Conservation (phyloP, 768 basidiomycete species). For the Clitopilus hobsonii region DNA sequence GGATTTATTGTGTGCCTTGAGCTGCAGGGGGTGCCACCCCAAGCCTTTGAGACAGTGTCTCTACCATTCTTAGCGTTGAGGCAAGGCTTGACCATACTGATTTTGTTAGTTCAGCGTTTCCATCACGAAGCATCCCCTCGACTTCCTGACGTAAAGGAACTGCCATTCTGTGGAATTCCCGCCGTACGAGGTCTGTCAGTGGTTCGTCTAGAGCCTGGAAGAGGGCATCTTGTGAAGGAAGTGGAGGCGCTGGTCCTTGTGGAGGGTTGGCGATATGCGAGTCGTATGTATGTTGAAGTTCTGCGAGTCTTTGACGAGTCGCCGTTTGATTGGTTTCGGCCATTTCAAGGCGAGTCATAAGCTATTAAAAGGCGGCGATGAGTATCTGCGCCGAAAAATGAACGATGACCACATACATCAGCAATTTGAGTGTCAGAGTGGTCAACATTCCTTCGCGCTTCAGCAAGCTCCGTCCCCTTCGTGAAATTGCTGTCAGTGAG, state of each 20-base stretch:
- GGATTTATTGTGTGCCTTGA: not conserved
- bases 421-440: not conserved
- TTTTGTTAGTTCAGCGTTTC: constrained; percentile 19
- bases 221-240: constrained; percentile 17
- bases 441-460: too few species aligned
- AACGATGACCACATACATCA: not conserved
- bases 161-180: constrained; percentile 17
- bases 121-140: constrained; percentile 14
- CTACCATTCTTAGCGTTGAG: constrained; percentile 13
- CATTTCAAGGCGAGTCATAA: constrained; percentile 14
- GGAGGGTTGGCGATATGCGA: constrained; percentile 14
- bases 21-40: not conserved
- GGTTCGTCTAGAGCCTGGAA: constrained; percentile 19
- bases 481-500: not conserved
- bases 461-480: not conserved
- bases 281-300: constrained; percentile 19
- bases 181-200: constrained; percentile 17
- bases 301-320: constrained; percentile 15
- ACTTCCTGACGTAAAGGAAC: constrained; percentile 16
- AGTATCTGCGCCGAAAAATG: not conserved
- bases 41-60: constrained; percentile 12
- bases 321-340: constrained; percentile 11
- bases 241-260: constrained; percentile 11
- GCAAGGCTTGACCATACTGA: constrained; percentile 19
- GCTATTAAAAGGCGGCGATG: constrained; percentile 6